Conservation (phyloP, 768 basidiomycete genomes). For the Polyporus arcularius region DNA sequence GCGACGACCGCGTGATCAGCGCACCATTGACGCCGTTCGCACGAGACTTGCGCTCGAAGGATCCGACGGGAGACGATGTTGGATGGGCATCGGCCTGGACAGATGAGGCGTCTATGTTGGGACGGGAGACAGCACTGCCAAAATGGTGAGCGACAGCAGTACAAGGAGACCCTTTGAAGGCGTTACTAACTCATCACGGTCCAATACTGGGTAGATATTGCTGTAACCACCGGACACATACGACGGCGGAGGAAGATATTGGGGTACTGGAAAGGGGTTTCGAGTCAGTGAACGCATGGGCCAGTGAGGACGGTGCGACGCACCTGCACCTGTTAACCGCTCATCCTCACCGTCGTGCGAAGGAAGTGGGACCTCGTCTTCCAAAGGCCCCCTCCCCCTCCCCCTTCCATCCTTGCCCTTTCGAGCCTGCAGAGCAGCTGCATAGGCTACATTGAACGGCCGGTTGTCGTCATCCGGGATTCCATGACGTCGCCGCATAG, state of each 20-base stretch:
- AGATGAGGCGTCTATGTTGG: background rate
- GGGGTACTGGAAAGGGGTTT: background rate
- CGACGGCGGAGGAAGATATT: background rate
- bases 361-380: background rate
- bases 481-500: slow-evolving; percentile 75
- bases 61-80: background rate
- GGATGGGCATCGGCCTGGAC: background rate
- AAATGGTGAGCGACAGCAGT: background rate
- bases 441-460: slow-evolving; percentile 87
- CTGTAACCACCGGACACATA: background rate
- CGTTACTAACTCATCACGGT: background rate
- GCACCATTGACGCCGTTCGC: slow-evolving; percentile 1
- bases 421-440: slow-evolving; percentile 48
- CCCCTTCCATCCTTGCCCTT: slow-evolving; percentile 9
- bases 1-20: slow-evolving; percentile 4
- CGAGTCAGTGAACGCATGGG: background rate
- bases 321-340: background rate
- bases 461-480: slow-evolving; percentile 83
- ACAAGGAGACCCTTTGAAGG: background rate
- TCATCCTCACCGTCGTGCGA: background rate
- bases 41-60: slow-evolving; percentile 1
- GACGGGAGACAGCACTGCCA: background rate
- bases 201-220: background rate
- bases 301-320: background rate
- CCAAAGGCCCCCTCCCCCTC: background rate